phyloP scores from a whole-genome alignment of 805 yeast species.

The Saccharomycopsis fermentans region DNA sequence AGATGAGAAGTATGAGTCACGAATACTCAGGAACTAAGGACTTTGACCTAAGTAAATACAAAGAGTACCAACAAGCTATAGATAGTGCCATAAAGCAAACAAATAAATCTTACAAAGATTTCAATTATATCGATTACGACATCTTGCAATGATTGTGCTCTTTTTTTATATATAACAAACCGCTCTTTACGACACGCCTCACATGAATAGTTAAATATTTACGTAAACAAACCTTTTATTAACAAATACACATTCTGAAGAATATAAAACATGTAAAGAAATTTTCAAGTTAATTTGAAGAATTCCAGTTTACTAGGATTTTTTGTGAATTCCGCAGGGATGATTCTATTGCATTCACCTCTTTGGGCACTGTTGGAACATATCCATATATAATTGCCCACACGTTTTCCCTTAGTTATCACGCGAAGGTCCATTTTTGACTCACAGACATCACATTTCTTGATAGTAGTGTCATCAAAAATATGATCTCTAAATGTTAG shows the following conservation, averaged over 20 bases:
- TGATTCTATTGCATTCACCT: slow-evolving; percentile 3
- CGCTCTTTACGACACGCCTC: no score
- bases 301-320: background rate
- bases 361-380: slow-evolving; percentile 37
- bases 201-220: background rate
- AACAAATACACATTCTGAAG: background rate
- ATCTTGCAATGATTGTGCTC: background rate
- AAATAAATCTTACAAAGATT: slow-evolving; percentile 17
- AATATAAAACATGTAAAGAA: background rate
- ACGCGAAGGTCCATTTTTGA: slow-evolving; percentile 44
- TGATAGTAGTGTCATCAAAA: slow-evolving; percentile 28
- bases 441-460: slow-evolving; percentile 34
- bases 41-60: slow-evolving; percentile 14
- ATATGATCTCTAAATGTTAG: slow-evolving; percentile 55
- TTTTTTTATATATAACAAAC: background rate
- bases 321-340: background rate
- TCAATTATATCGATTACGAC: slow-evolving; percentile 16
- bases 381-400: slow-evolving; percentile 59
- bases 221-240: no score
- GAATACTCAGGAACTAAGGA: slow-evolving; percentile 17
- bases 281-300: no score
- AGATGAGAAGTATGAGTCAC: slow-evolving; percentile 14
- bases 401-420: slow-evolving; percentile 36
- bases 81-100: slow-evolving; percentile 14
- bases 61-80: slow-evolving; percentile 7